phyloP scores from a whole-genome alignment of 768 basidiomycete species.

The Tylopilus vinaceipallidus region DNA sequence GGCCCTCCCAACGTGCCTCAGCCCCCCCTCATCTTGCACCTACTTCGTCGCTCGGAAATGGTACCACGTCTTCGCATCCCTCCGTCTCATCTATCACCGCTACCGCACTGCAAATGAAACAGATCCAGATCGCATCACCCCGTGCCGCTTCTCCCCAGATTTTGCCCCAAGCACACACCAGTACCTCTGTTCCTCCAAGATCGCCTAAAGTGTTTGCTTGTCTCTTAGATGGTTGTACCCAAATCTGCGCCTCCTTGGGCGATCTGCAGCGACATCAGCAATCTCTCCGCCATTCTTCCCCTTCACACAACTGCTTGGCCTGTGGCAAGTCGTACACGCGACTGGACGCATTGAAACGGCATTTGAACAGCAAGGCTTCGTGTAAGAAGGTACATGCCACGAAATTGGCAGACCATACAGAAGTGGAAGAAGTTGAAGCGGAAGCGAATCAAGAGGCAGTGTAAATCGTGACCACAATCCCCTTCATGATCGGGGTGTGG shows the following conservation, averaged over 20 bases:
- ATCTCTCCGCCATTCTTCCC: slow-evolving; percentile 28
- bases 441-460: slow-evolving; percentile 20
- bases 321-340: slow-evolving; percentile 31
- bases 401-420: slow-evolving; percentile 6
- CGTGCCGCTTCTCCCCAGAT: slow-evolving; percentile 1
- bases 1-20: not conserved
- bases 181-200: not conserved
- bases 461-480: slow-evolving; percentile 6
- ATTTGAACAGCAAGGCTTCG: slow-evolving; percentile 26
- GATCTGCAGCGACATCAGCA: slow-evolving; percentile 30
- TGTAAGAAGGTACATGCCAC: slow-evolving; percentile 27
- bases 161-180: not conserved
- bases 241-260: slow-evolving; percentile 28
- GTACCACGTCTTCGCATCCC: not conserved
- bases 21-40: not conserved
- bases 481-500: slow-evolving; percentile 18
- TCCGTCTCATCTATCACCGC: slow-evolving; percentile 5
- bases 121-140: slow-evolving; percentile 17
- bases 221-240: slow-evolving; percentile 21
- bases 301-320: slow-evolving; percentile 22
- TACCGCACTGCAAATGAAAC: slow-evolving; percentile 10
- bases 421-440: slow-evolving; percentile 8
- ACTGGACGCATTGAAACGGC: slow-evolving; percentile 33
- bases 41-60: not conserved
- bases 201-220: slow-evolving; percentile 24